Evolutionary conservation across 83 land plant genomes (phyloP).

Genomic region (Diphasiastrum complanatum): DNA sequence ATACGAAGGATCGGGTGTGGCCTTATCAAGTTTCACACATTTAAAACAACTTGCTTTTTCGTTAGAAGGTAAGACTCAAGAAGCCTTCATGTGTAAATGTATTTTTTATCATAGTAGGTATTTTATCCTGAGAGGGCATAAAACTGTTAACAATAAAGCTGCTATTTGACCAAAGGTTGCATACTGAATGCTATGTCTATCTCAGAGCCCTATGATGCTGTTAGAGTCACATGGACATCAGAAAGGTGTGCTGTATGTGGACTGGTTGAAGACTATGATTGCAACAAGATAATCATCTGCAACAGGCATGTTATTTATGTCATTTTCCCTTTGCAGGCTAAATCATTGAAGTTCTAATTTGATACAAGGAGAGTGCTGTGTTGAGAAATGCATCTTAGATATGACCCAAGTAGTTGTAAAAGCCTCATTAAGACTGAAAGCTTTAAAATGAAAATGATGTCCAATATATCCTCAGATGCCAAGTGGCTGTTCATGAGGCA

Average conservation of each 20-base stretch:
- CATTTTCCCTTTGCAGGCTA: background rate
- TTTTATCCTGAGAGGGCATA: background rate
- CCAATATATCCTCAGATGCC: conserved; percentile 24
- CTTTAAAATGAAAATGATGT: background rate
- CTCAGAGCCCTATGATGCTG: conserved; percentile 78
- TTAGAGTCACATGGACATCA: conserved; percentile 72
- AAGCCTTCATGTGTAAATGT: background rate
- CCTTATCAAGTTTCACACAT: conserved; percentile 7
- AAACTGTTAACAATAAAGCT: too few species aligned
- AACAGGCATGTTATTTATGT: conserved; percentile 47
- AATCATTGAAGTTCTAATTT: background rate
- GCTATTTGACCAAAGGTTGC: background rate
- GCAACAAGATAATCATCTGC: conserved; percentile 95
- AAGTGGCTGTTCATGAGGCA: conserved; percentile 92
- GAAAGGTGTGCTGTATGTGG: conserved; percentile 93
- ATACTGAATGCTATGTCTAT: background rate
- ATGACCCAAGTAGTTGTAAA: background rate
- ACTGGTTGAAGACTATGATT: conserved; percentile 95
- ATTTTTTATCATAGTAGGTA: background rate
- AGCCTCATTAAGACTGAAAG: background rate
- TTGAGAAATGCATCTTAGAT: background rate
- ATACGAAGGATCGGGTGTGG: conserved; percentile 28
- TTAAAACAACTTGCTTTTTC: conserved; percentile 19
- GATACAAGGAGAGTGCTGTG: background rate
- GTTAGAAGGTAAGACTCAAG: conserved; percentile 23